Base-by-base conservation (phyloP, 495 filamentous ascomycete species). In the Amniculicola lignicola region DNA sequence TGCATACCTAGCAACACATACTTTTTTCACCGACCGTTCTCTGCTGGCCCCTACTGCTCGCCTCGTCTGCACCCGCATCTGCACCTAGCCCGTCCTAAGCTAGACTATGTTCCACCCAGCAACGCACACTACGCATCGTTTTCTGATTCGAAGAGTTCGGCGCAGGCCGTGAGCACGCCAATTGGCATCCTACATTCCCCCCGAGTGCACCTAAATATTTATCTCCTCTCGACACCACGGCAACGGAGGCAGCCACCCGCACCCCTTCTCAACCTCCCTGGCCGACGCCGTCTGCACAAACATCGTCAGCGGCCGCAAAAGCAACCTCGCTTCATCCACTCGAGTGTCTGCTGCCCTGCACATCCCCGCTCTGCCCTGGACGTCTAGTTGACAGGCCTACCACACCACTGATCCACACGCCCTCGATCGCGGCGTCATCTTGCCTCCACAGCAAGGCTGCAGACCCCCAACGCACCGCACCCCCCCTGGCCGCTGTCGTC, bases 101-200 rank as follows among this genome's bases (percentile, higher is more conserved):
- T 43, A 49, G 51, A 54, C 36, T 61, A 55, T 61, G 57, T 61
- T 54, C 50, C 56, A 46, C 48, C 57, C 49, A 40, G 44, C 51
- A 45, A 39, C 48, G 50, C 44, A 45, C 38, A 56, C 51, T 43
- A 43, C 44, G 38, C 58, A 61, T 51, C 46, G 58, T 44, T 54
- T 41, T 25, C 24, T 56, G 43, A 55, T 61, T 46, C 43, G 51
- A 50, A 50, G 58, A 55, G 58, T 56, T 22, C 58, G 58, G 33
- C 58, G 51, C 51, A 49, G 46, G 38, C 58, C 44, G 22, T 56
- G 51, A 50, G 24, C 16, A 29, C 23, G n/a, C n/a, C 28, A 22
- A 22, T 4, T 9, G 25, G 27, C 51, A 61, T 54, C 50, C n/a
- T n/a, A n/a, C n/a, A n/a, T n/a, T n/a, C n/a, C n/a, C n/a, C n/a